Evolutionary conservation across 257 asterid species (phyloP), one percentile per base, ranked within the genome.

Genomic region (Gentiana straminea): DNA sequence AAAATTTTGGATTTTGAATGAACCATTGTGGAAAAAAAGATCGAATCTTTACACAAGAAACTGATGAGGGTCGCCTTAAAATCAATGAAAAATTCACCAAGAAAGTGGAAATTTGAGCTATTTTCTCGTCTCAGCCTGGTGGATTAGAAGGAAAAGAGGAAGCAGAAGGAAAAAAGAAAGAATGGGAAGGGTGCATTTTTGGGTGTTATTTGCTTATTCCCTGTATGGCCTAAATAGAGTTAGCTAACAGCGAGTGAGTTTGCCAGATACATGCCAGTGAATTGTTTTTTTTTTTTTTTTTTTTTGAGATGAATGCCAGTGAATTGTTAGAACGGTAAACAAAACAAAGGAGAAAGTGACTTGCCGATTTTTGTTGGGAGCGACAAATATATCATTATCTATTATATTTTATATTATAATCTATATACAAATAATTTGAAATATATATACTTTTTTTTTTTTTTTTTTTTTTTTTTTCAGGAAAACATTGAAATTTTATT

Each of bases 251-350:
- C 24, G 24, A 24, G 24, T 24, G 24, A 24, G 24, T 24, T 24
- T 24, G 24, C 24, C 24, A 24, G 24, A 24, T 24, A 24, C 24
- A 24, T 24, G 24, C 24, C 24, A 24, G 24, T 24, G 24, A 24
- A 24, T 24, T 24, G 24, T 39, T 39, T 39, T 39, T 39, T 39
- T 1, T 39, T 52, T 37, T 64, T 68, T 43, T 68, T 65, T 58
- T 60, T 54, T 24, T 63, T 49, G 15, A 52, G 86, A 54, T 72
- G 60, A 46, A 49, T 68, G 80, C 66, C 79, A 50, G 78, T 61
- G 65, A 75, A 73, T 84, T 78, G 77, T 83, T 35, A 67, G 61
- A 52, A 58, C 72, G 45, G 74, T 61, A 68, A 58, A 73, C 67
- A 44, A 60, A 68, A 51, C 74, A 73, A 56, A 41, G 33, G 45